Evolutionary conservation across 306 rosid species (phyloP).

Genomic region (Neltuma alba): DNA sequence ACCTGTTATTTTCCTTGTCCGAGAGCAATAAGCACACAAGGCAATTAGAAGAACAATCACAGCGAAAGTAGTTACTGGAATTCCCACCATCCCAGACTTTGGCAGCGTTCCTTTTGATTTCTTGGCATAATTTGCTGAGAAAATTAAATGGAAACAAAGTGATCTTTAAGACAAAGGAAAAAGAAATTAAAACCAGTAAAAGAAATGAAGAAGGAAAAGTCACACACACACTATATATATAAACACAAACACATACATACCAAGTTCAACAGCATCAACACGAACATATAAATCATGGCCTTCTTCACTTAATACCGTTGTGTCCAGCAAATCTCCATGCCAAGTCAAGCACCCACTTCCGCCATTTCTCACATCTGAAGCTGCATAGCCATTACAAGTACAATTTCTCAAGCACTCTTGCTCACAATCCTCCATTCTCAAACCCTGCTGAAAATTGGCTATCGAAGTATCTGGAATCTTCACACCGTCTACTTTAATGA

Average conservation of each 20-base stretch:
- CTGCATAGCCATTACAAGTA: constrained; percentile 44
- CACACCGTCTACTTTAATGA: constrained; percentile 18
- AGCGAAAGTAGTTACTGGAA: not conserved
- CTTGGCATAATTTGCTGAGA: not conserved
- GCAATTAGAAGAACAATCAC: not conserved
- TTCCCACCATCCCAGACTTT: not conserved
- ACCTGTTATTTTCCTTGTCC: not conserved
- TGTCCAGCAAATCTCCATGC: constrained; percentile 43
- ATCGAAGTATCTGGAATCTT: constrained; percentile 45
- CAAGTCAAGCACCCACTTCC: constrained; percentile 51
- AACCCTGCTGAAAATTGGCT: constrained; percentile 1
- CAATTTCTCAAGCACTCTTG: constrained; percentile 31
- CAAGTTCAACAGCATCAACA: not conserved
- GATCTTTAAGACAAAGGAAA: too few species aligned
- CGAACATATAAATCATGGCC: constrained; percentile 34
- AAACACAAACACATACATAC: not conserved
- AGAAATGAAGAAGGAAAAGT: too few species aligned
- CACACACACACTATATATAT: too few species aligned
- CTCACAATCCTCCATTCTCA: not conserved
- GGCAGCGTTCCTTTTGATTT: not conserved
- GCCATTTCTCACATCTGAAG: constrained; percentile 37
- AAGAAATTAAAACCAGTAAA: not conserved
- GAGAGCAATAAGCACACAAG: not conserved
- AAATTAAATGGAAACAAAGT: too few species aligned
- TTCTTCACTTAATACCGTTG: constrained; percentile 25